phyloP scores from a whole-genome alignment of 2,329 filamentous ascomycete genomes.

The Dactylellina haptotyla region DNA sequence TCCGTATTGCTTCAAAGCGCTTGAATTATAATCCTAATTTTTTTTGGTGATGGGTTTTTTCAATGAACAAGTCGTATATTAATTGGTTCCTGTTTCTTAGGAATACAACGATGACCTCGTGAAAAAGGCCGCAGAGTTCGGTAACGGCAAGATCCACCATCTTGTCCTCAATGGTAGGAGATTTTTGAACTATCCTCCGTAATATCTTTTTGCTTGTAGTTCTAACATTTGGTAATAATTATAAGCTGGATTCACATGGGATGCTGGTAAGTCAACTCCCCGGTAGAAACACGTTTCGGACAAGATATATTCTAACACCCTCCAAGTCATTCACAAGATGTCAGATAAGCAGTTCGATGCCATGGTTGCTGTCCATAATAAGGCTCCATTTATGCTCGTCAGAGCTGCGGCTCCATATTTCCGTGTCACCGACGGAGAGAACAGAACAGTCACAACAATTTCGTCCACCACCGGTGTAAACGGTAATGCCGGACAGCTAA shows the following conservation, averaged over 20 bases:
- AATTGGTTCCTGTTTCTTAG: conserved; percentile 66
- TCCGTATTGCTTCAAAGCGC: background rate
- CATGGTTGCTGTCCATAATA: conserved; percentile 83
- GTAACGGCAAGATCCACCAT: conserved; percentile 86
- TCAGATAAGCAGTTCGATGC: conserved; percentile 91
- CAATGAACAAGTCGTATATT: conserved; percentile 3
- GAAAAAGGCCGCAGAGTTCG: conserved; percentile 79
- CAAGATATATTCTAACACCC: conserved; percentile 21
- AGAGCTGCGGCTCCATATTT: conserved; percentile 85
- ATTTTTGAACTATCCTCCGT: conserved; percentile 60
- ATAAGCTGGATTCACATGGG: conserved; percentile 74
- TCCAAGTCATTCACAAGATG: conserved; percentile 66
- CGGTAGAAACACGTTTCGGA: background rate
- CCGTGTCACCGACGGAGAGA: conserved; percentile 82
- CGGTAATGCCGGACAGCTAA: conserved; percentile 72
- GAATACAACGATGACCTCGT: conserved; percentile 78
- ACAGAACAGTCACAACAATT: conserved; percentile 83
- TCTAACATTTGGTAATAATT: background rate
- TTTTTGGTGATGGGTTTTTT: background rate
- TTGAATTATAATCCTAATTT: background rate
- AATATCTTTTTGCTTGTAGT: background rate
- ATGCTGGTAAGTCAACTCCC: conserved; percentile 78
- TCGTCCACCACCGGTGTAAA: conserved; percentile 82
- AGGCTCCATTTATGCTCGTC: conserved; percentile 84
- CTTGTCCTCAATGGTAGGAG: conserved; percentile 86